Base-by-base conservation (phyloP, 2,329 filamentous ascomycete genomes). In the Aurifilum marmelostoma region DNA sequence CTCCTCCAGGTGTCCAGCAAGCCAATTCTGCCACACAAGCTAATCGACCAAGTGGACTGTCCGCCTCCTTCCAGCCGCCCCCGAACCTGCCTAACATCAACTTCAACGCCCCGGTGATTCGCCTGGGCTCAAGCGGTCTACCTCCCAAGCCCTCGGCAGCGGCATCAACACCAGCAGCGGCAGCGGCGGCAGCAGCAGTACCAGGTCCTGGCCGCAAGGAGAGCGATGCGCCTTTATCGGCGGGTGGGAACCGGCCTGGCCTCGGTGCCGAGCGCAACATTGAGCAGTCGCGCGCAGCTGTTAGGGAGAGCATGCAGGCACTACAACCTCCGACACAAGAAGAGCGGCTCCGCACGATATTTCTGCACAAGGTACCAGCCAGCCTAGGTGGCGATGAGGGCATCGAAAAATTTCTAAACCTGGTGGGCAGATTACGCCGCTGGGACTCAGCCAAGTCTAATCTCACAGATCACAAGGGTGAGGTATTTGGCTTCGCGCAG, bases 1-100 rank as follows among this genome's bases (percentile, higher is more conserved):
- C 90, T 76, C 89, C 92, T 73, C 91, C 92, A 69, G 92, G 92
- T 80, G 88, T 95, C 80, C 90, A 91, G 78, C 91, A 91, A 83
- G 85, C 89, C 77, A 92, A 88, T 79, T 74, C 71, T 75, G 85
- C 85, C 78, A 86, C 90, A 75, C 91, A 92, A 83, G 87, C 92
- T 82, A 92, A 90, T 83, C 90, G 92, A 84, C 92, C 92, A 78
- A 92, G 88, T 79, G 90, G 89, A 76, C 89, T 97, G 73, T 93
- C 93, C 71, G 84, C 90, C 69, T 93, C 89, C 80, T 97, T 97
- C 81, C 92, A 97, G 83, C 89, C 93, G 63, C 94, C 95, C 12
- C 85, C 92, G 64, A 97, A 96, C 77, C 92, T 97, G 87, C 94
- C 95, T 65, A 97, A 97, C 79, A 97, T 99, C 84, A 97, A 99